A percentile compares a stretch with the other conserved stretches of the same genome.
Evolutionary conservation across 257 asterid genomes (phyloP).

Genomic region (Leonotis leonurus): DNA sequence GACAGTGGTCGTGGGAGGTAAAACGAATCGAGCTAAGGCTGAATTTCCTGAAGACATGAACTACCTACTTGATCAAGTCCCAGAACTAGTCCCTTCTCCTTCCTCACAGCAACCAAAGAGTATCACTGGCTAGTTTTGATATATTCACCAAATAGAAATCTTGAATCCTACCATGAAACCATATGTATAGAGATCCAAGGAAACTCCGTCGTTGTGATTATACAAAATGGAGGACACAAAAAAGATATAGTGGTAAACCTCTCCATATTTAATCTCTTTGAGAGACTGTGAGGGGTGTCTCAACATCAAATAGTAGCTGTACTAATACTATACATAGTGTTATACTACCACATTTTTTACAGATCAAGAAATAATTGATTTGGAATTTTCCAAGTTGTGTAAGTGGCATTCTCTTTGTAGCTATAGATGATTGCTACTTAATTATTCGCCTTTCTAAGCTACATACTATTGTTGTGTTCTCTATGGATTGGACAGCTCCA

Average conservation of each 20-base stretch:
- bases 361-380: neutral
- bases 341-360: neutral
- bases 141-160: neutral
- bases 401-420: neutral
- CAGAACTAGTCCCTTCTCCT: constrained; percentile 58
- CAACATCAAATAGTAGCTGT: neutral
- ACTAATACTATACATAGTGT: constrained; percentile 9
- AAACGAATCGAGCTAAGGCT: constrained; percentile 72
- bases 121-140: constrained; percentile 27
- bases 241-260: neutral
- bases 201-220: neutral
- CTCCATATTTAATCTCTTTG: neutral
- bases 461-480: neutral
- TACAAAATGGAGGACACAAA: neutral
- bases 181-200: neutral
- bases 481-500: too few relatives aligned
- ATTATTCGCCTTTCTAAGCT: neutral
- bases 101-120: constrained; percentile 29
- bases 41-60: constrained; percentile 73
- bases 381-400: neutral
- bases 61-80: constrained; percentile 64
- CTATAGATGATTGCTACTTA: neutral
- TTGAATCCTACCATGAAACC: neutral
- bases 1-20: constrained; percentile 64
- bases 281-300: neutral